These are phyloP conservation scores for Trypanosoma conorhini DNA, from an alignment of 208 protist species.

Conservation along the genomic window DNA sequence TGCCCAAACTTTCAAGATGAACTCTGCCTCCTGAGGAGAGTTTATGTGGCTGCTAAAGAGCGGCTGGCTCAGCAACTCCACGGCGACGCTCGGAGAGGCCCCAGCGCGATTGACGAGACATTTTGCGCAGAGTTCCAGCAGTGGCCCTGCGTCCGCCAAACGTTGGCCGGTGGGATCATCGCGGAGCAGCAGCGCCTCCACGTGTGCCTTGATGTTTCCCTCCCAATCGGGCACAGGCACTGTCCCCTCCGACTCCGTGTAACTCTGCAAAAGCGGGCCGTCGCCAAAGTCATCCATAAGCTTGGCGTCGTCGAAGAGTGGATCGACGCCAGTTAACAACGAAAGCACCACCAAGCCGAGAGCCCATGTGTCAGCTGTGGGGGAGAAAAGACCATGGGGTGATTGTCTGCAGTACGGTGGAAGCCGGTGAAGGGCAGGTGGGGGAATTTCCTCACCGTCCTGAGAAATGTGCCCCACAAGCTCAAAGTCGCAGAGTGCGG, in stretches of 20 bases:
- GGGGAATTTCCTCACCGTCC: constrained; percentile 3
- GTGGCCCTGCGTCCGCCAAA: constrained; percentile 23
- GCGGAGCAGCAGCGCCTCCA: constrained; percentile 35
- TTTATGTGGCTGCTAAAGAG: constrained; percentile 46
- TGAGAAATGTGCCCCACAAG: constrained; percentile 50
- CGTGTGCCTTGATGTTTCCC: constrained; percentile 62
- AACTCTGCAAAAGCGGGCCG: constrained; percentile 55
- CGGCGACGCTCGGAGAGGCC: constrained; percentile 29
- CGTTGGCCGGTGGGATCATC: constrained; percentile 30
- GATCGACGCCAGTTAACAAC: constrained; percentile 80
- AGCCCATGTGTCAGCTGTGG: constrained; percentile 65
- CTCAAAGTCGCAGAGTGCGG: constrained; percentile 88
- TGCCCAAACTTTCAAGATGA: constrained; percentile 13
- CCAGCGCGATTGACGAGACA: constrained; percentile 64
- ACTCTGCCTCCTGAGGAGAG: constrained; percentile 11
- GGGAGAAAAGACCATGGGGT: constrained; percentile 62
- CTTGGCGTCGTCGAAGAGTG: constrained; percentile 53
- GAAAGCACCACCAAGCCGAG: constrained; percentile 61
- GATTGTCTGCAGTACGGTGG: constrained; percentile 66
- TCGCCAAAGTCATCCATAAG: constrained; percentile 78
- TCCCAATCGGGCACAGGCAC: constrained; percentile 64
- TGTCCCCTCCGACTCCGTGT: constrained; percentile 24
- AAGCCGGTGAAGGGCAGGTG: constrained; percentile 27
- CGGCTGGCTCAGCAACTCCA: constrained; percentile 43
- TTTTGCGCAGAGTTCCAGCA: constrained; percentile 53